A percentile compares a stretch with the other conserved stretches of the same genome.
Evolutionary conservation across 1,139 yeast species (phyloP).

Genomic region (Arxiozyma bovina): DNA sequence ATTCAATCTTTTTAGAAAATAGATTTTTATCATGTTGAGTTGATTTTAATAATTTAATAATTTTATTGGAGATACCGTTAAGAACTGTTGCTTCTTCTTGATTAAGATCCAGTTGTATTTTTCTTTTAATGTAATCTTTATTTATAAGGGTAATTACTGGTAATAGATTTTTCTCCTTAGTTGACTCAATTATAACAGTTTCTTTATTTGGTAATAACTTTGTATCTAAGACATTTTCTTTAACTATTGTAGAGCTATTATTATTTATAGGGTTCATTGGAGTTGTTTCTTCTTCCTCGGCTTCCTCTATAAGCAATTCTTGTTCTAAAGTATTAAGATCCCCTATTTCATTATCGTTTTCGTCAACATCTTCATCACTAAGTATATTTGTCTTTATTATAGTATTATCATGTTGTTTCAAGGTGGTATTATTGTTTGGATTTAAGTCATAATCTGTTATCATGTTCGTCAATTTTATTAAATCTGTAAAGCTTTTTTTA

Average conservation of each 20-base stretch:
- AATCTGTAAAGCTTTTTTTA: slow-evolving; percentile 41
- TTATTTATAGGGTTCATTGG: not conserved
- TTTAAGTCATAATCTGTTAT: slow-evolving; percentile 43
- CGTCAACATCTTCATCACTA: slow-evolving; percentile 11
- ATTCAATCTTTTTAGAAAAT: slow-evolving; percentile 46
- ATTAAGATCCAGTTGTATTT: slow-evolving; percentile 16
- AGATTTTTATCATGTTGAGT: slow-evolving; percentile 34
- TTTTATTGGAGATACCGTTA: slow-evolving; percentile 10
- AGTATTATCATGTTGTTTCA: not conserved
- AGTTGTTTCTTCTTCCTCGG: slow-evolving; percentile 9
- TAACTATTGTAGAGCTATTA: not conserved
- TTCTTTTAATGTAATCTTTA: slow-evolving; percentile 43
- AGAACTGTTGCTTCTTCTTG: slow-evolving; percentile 8
- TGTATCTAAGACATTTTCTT: not conserved
- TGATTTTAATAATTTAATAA: slow-evolving; percentile 32
- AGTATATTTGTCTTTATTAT: slow-evolving; percentile 12
- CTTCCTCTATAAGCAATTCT: slow-evolving; percentile 17
- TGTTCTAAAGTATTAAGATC: slow-evolving; percentile 34
- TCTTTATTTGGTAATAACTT: slow-evolving; percentile 3
- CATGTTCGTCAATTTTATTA: slow-evolving; percentile 42
- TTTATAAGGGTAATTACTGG: slow-evolving; percentile 37
- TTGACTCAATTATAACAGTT: slow-evolving; percentile 5
- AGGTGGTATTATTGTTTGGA: slow-evolving; percentile 15
- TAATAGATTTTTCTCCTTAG: slow-evolving; percentile 1
- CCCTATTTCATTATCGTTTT: slow-evolving; percentile 6